Percentiles rank a stretch among this genome's conserved stretches.
phyloP scores from a whole-genome alignment of 1,284 basidiomycete genomes.

The Cerrena zonata region DNA sequence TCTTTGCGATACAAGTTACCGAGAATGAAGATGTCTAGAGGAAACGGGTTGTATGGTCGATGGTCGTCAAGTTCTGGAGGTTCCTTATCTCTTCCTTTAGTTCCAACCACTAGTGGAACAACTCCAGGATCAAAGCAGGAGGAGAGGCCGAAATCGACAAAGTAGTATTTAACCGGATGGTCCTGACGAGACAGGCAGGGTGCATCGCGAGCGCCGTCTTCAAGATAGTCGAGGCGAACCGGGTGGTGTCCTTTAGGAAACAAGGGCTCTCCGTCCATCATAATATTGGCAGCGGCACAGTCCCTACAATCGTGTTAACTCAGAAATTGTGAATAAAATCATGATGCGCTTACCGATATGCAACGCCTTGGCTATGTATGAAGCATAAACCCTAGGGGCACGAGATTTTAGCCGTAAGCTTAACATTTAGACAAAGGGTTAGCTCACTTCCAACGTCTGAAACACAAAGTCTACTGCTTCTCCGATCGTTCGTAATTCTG shows the following conservation, averaged over 20 bases:
- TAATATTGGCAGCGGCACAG: not conserved
- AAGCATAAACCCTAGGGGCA: constrained; percentile 14
- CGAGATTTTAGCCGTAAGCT: not conserved
- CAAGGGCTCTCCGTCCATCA: not conserved
- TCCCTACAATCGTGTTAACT: not conserved
- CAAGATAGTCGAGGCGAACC: not conserved
- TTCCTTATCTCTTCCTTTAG: not conserved
- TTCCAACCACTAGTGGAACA: not conserved
- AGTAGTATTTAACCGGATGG: not conserved
- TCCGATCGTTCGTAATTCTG: not conserved
- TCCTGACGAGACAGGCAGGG: not conserved
- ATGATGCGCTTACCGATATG: constrained; percentile 10
- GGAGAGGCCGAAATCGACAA: constrained; percentile 1
- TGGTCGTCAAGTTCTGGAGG: not conserved
- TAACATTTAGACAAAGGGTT: not conserved
- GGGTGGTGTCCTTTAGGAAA: constrained; percentile 1
- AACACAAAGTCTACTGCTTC: not conserved
- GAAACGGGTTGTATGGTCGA: constrained; percentile 1
- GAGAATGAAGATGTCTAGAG: not conserved
- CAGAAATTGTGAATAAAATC: not conserved
- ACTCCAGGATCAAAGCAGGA: not conserved
- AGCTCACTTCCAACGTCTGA: not conserved
- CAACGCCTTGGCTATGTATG: constrained; percentile 15
- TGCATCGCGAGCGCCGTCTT: not conserved
- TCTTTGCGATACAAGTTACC: not conserved